Evolutionary conservation across 805 yeast genomes (phyloP).

Genomic region (Pichia cephalocereana): DNA sequence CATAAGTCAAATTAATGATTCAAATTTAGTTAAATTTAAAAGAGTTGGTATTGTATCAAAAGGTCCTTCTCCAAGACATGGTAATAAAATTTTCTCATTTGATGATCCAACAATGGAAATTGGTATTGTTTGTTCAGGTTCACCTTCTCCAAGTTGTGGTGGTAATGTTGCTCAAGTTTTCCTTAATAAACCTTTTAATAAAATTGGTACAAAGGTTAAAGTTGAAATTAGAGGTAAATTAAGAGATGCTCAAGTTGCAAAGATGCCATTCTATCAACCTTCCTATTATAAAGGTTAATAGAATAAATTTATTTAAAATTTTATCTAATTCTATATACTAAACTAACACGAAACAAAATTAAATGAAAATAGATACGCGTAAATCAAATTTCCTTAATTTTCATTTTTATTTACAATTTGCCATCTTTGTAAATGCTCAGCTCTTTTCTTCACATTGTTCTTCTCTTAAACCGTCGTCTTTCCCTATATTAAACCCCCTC

Average conservation of each 20-base stretch:
- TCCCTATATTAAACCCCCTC: too few relatives aligned
- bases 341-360: too few relatives aligned
- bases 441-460: too few relatives aligned
- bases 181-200: conserved; percentile 58
- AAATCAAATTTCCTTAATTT: too few relatives aligned
- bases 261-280: conserved; percentile 77
- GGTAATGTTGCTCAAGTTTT: conserved; percentile 89
- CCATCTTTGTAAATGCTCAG: too few relatives aligned
- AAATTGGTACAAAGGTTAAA: conserved; percentile 62
- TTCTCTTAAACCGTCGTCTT: too few relatives aligned
- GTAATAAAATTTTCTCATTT: conserved; percentile 48
- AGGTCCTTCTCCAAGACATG: conserved; percentile 93
- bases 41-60: conserved; percentile 69
- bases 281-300: conserved; percentile 47
- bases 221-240: conserved; percentile 79
- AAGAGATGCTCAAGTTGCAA: conserved; percentile 66
- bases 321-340: too few relatives aligned
- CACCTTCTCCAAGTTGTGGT: conserved; percentile 52
- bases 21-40: conserved; percentile 48
- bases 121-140: conserved; percentile 49
- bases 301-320: neutral
- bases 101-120: conserved; percentile 46
- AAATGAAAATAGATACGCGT: too few relatives aligned
- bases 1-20: conserved; percentile 51
- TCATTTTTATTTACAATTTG: too few relatives aligned